These are phyloP conservation scores for Cenchrus fungigraminus DNA, from an alignment of 176 grass and related monocot genomes.

Conservation along the genomic window DNA sequence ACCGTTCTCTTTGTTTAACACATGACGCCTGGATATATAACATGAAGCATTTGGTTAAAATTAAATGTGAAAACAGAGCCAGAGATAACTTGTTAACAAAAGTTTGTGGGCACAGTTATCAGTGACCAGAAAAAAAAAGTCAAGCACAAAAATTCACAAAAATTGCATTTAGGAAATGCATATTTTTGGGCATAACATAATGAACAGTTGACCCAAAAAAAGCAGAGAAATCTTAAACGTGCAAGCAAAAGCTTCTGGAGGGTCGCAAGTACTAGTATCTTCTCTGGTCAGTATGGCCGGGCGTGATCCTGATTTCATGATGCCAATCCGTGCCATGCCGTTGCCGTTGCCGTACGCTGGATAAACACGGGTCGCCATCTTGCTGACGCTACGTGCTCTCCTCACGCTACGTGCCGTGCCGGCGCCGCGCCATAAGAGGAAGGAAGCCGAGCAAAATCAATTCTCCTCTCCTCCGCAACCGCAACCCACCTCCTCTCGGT, in stretches of 20 bases:
- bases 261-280: background rate
- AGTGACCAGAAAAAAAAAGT: background rate
- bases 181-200: too few relatives aligned
- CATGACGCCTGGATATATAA: too few relatives aligned
- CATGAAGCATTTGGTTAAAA: too few relatives aligned
- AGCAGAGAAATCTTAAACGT: background rate
- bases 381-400: background rate
- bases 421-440: background rate
- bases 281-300: background rate
- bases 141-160: too few relatives aligned
- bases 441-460: background rate
- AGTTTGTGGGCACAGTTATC: too few relatives aligned
- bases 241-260: slow-evolving; percentile 20
- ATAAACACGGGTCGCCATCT: background rate
- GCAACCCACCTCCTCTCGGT: too few relatives aligned
- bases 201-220: background rate
- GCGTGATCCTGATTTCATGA: background rate
- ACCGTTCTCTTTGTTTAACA: too few relatives aligned
- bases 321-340: background rate
- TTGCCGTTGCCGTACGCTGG: background rate
- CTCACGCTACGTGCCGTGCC: background rate
- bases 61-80: too few relatives aligned
- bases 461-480: background rate
- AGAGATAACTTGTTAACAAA: too few relatives aligned
- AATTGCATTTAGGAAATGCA: too few relatives aligned